Conservation (phyloP, 495 filamentous ascomycete genomes). For the Penicillium ochrochloron region DNA sequence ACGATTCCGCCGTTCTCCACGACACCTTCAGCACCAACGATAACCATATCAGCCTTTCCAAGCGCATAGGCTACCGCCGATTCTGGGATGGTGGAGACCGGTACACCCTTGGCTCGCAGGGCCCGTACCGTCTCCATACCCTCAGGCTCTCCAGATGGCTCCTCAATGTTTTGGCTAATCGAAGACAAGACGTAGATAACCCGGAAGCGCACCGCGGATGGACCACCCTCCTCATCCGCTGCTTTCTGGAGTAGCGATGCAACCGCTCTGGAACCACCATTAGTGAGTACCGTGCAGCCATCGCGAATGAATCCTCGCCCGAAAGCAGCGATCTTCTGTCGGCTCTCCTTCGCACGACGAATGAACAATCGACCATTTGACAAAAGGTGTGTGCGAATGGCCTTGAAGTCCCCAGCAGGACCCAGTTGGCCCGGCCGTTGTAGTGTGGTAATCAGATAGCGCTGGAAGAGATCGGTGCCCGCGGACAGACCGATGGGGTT, state of each 20-base stretch:
- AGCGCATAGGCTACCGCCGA: constrained; percentile 86
- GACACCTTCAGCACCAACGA: constrained; percentile 93
- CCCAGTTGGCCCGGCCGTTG: constrained; percentile 58
- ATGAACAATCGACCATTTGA: constrained; percentile 86
- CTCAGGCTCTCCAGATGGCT: constrained; percentile 52
- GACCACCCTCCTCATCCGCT: constrained; percentile 63
- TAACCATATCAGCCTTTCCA: constrained; percentile 75
- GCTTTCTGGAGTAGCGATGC: constrained; percentile 74
- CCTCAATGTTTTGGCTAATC: constrained; percentile 36
- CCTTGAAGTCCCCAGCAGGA: constrained; percentile 72
- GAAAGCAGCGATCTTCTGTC: constrained; percentile 78
- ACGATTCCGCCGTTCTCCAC: constrained; percentile 94
- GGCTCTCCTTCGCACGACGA: constrained; percentile 79
- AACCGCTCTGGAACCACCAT: constrained; percentile 84
- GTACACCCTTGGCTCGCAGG: constrained; percentile 73
- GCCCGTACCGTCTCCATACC: constrained; percentile 65
- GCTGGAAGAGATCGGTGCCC: constrained; percentile 93
- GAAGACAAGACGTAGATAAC: constrained; percentile 77
- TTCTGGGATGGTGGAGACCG: constrained; percentile 82
- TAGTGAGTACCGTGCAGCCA: constrained; percentile 79
- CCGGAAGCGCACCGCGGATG: constrained; percentile 67
- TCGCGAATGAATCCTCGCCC: constrained; percentile 79
- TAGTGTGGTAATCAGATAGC: constrained; percentile 79
- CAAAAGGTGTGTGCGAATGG: constrained; percentile 79
- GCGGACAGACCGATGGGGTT: constrained; percentile 91